Conservation (phyloP, 1,284 basidiomycete species). For the Puccinia triticina region DNA sequence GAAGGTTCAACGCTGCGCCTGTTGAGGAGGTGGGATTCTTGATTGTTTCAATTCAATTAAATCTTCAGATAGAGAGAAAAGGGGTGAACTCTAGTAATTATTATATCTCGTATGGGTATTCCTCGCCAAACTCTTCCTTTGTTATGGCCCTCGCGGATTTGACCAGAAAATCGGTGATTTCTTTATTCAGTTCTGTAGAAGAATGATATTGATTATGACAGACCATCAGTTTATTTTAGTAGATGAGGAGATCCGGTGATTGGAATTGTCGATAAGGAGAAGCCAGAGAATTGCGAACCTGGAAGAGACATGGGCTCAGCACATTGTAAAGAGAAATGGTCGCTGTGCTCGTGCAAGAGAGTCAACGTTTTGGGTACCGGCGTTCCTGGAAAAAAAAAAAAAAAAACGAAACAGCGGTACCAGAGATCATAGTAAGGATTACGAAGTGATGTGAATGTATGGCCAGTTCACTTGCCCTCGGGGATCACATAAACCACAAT, state of each 20-base stretch:
- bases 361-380: conserved; percentile 40
- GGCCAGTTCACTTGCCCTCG: conserved; percentile 17
- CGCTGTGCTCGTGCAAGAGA: conserved; percentile 49
- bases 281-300: conserved; percentile 19
- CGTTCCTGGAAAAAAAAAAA: conserved; percentile 33
- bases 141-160: conserved; percentile 22
- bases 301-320: conserved; percentile 41
- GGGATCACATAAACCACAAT: conserved; percentile 47
- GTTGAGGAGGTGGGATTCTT: too few relatives aligned
- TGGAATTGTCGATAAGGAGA: neutral
- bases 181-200: conserved; percentile 48
- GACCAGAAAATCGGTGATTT: conserved; percentile 42
- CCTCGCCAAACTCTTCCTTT: conserved; percentile 43
- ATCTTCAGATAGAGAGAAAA: too few relatives aligned
- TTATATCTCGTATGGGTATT: conserved; percentile 50
- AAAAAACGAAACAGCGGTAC: neutral
- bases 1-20: too few relatives aligned
- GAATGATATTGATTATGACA: too few relatives aligned
- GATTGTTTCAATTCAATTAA: too few relatives aligned
- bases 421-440: neutral
- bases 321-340: conserved; percentile 51
- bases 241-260: too few relatives aligned
- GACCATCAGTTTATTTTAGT: too few relatives aligned
- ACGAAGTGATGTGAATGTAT: neutral
- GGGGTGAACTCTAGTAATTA: too few relatives aligned